A percentile compares a stretch with the other conserved stretches of the same genome.
Conservation (phyloP, 202 grass and related monocot genomes). For the Miscanthus sacchariflorus region DNA sequence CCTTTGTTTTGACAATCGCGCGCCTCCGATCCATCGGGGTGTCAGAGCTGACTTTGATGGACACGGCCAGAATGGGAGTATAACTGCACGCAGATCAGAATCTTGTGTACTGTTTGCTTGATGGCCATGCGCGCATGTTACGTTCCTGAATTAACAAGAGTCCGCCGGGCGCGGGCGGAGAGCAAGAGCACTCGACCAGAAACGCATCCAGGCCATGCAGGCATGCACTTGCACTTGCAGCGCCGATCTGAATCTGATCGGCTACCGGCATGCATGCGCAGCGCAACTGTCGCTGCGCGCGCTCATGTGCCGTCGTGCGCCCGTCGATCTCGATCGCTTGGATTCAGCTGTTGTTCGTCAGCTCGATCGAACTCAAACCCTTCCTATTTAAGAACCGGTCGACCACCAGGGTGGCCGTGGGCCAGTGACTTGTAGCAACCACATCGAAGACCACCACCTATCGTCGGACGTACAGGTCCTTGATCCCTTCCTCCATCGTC, state of each 20-base stretch:
- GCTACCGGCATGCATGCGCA: conserved; percentile 14
- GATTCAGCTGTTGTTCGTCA: background rate
- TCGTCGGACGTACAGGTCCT: background rate
- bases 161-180: background rate
- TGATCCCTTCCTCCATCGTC: background rate
- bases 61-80: background rate
- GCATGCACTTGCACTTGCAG: background rate
- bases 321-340: background rate
- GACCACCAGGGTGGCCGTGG: no score
- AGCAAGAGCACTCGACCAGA: background rate
- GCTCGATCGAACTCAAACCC: background rate
- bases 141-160: conserved; percentile 4
- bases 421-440: background rate
- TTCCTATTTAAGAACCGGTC: background rate
- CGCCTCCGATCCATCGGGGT: no score
- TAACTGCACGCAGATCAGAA: conserved; percentile 51
- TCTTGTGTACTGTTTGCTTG: background rate
- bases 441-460: background rate
- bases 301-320: conserved; percentile 26
- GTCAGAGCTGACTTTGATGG: no score
- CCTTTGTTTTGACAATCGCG: no score
- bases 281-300: conserved; percentile 46
- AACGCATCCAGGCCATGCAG: background rate
- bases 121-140: conserved; percentile 21
- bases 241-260: background rate